Conservation (phyloP, 73 alveolate genomes). For the Tetrahymena borealis region DNA sequence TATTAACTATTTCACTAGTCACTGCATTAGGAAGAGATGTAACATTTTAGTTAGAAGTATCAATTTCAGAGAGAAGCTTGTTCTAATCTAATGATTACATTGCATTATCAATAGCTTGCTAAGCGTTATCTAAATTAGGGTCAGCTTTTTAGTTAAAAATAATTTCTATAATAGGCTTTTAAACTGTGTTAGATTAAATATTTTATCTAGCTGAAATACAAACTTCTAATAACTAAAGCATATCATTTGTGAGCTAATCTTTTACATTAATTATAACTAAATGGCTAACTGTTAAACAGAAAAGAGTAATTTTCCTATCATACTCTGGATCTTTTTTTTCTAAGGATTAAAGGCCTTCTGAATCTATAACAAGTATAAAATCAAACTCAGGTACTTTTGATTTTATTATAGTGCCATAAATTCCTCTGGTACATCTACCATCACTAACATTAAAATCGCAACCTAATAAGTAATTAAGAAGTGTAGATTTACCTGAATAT, state of each 20-base stretch:
- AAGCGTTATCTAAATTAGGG: neutral
- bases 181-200: neutral
- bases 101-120: neutral
- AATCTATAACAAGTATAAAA: constrained; percentile 16
- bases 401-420: constrained; percentile 3
- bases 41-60: neutral
- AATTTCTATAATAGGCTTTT: neutral
- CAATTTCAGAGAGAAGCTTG: neutral
- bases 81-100: neutral
- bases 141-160: neutral
- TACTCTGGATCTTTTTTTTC: constrained; percentile 31
- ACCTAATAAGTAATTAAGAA: constrained; percentile 36
- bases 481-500: constrained; percentile 49
- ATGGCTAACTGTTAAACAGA: neutral
- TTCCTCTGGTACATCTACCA: constrained; percentile 52
- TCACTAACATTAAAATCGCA: constrained; percentile 44
- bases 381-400: neutral
- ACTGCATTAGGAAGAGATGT: neutral
- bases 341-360: constrained; percentile 38
- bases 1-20: neutral
- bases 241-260: neutral
- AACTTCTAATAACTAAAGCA: neutral
- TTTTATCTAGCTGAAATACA: neutral
- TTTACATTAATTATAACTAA: neutral
- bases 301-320: constrained; percentile 17